Evolutionary conservation across 495 filamentous ascomycete species (phyloP), one percentile per base, ranked within the genome.

Genomic region (Penicillium samsonianum): DNA sequence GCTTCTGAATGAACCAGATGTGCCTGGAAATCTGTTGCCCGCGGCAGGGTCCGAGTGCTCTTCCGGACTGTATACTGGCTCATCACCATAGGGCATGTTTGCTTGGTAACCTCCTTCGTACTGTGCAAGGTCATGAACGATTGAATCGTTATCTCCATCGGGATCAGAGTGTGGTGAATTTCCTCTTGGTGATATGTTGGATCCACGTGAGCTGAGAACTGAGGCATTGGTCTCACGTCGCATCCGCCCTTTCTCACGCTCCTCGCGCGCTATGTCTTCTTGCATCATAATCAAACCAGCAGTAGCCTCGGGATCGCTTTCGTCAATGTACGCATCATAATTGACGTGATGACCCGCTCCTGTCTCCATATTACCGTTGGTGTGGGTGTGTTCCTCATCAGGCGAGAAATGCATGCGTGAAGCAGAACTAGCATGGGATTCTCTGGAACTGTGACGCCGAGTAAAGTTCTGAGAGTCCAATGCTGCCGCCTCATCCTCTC

Each of bases 291-390:
- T 84, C 17, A 95, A 74, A 1, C 94, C 94, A 25, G 90, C 90
- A 20, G 89, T 88, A 25, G 90, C 93, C 71, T 99, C 94, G 0
- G 91, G 84, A 60, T 99, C 94, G 64, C 91, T 96, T 26, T 90
- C 90, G 58, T 94, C 83, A 63, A 80, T 84, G 58, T 83, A 80
- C 1, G 76, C 79, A 67, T 73, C 76, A 53, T 84, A 83, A 57
- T 81, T 78, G 33, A 78, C 71, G 53, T 75, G 72, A 31, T 76
- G 68, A 1, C 76, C 79, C 5, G 75, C 70, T 7, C 73, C 70
- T 10, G 73, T 75, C 35, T 78, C 71, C 26, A 72, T 73, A 35
- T 76, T 75, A 38, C 82, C 77, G 14, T 86, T 86, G 2, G 77
- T 74, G 42, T 78, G 77, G 2, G 73, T 75, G 54, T 81, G 74